Base-by-base conservation (phyloP, 768 basidiomycete species). In the Russula sp. region DNA sequence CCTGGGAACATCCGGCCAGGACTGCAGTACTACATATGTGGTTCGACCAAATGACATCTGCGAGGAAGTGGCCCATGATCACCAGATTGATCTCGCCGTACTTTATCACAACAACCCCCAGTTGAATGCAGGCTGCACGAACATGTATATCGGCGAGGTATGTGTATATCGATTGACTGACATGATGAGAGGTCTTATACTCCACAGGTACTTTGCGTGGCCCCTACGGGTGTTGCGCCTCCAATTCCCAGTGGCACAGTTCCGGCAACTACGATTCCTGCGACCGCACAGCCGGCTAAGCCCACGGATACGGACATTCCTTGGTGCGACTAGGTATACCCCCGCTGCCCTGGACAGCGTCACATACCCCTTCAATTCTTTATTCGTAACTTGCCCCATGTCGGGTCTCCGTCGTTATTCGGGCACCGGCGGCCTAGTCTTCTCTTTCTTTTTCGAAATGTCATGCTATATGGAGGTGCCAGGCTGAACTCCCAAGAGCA, bases 131-230 rank as follows among this genome's bases (percentile, higher is more conserved):
- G 74, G 70, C 0, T 87, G 83, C 72, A 73, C 66, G 66, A 90
- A 90, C 76, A 76, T 92, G 71, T 89, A 90, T 73, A 69, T 86
- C 60, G 88, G 85, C 69, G 86, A 90, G 82, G 89, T 90, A 53
- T 58, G 79, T 75, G 18, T 36, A 35, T 36, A 18, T 32, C 11
- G 8, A 7, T n/a, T 32, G 8, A 18, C 32, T 5, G 22, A 22
- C 2, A 16, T 9, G 50, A 52, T 45, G 16, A 2, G 39, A 29
- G 18, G 13, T 32, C 20, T 57, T 38, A 62, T 29, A 3, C 9
- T 3, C 8, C 7, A 18, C 34, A 62, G 61, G 56, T 62, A n/a
- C 42, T 62, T 20, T 62, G 61, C 29, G 43, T 45, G 14, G 49
- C 49, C 10, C 0, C 9, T 10, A 54, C 14, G 11, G 45, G 18